phyloP scores from a whole-genome alignment of 2,329 filamentous ascomycete genomes.

The Aspergillus ibericus region DNA sequence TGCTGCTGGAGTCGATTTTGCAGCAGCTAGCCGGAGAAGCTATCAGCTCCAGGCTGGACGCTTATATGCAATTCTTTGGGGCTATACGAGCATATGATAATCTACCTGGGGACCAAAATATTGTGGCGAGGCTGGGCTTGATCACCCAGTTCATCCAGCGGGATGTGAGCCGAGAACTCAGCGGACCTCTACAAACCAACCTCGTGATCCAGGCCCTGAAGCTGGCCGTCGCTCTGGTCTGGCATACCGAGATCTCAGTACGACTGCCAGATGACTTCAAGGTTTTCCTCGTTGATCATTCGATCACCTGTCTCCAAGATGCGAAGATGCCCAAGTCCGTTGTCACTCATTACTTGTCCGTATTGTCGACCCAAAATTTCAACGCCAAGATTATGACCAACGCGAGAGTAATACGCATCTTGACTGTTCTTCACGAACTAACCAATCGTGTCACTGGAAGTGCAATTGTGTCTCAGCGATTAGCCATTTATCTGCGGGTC shows the following conservation, averaged over 20 bases:
- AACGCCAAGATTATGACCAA: slow-evolving; percentile 69
- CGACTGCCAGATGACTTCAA: slow-evolving; percentile 76
- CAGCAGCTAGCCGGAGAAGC: slow-evolving; percentile 77
- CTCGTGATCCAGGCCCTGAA: slow-evolving; percentile 76
- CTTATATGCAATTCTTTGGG: slow-evolving; percentile 76
- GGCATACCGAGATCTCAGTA: slow-evolving; percentile 68
- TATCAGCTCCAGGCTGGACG: slow-evolving; percentile 73
- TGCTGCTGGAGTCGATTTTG: slow-evolving; percentile 82
- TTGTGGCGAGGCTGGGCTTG: slow-evolving; percentile 73
- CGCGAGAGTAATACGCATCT: slow-evolving; percentile 67
- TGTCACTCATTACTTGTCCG: slow-evolving; percentile 74
- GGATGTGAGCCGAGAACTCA: slow-evolving; percentile 68
- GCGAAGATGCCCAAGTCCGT: slow-evolving; percentile 70
- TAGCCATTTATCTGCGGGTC: slow-evolving; percentile 76
- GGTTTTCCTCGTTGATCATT: slow-evolving; percentile 76
- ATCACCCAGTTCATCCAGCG: slow-evolving; percentile 81
- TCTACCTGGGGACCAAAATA: slow-evolving; percentile 70
- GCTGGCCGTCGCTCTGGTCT: slow-evolving; percentile 73
- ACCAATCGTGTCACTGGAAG: slow-evolving; percentile 75
- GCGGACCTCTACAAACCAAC: slow-evolving; percentile 60
- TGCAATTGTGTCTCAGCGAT: slow-evolving; percentile 73
- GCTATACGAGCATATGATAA: slow-evolving; percentile 80
- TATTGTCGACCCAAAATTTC: slow-evolving; percentile 80
- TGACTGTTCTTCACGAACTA: slow-evolving; percentile 70
- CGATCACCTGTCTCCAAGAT: slow-evolving; percentile 72